Evolutionary conservation across 257 asterid species (phyloP).

Genomic region (Gardenia jasminoides): DNA sequence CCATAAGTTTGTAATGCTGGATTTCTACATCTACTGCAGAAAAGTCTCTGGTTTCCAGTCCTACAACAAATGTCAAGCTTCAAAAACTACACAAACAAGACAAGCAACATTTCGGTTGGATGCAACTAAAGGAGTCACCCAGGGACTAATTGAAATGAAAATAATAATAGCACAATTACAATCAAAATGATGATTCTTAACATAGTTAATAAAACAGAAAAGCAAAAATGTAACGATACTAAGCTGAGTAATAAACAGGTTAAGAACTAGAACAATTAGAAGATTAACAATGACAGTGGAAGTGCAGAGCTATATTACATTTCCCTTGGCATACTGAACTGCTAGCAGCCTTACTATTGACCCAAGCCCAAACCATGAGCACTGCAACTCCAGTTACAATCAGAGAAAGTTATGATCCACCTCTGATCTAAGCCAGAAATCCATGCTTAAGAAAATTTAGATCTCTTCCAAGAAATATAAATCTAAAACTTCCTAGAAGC

Average conservation of each 20-base stretch:
- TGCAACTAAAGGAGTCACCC: background rate
- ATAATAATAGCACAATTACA: background rate
- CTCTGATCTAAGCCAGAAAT: background rate
- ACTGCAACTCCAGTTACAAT: background rate
- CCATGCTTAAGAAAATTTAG: background rate
- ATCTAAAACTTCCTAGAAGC: background rate
- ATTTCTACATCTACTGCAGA: background rate
- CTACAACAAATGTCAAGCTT: background rate
- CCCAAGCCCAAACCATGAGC: background rate
- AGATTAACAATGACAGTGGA: background rate
- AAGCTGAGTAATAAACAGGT: background rate
- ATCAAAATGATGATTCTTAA: background rate
- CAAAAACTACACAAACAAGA: background rate
- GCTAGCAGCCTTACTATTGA: background rate
- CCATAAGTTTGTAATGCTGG: slow-evolving; percentile 18
- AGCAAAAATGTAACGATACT: background rate
- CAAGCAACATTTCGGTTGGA: background rate
- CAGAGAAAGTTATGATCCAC: background rate
- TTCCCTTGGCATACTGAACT: background rate
- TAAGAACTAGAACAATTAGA: background rate
- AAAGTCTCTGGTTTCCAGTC: background rate
- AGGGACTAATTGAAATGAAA: background rate
- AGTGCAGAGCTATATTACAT: background rate
- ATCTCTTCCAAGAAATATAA: background rate
- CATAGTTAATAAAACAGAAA: background rate